These are phyloP conservation scores for Teunomyces panamensis DNA, from an alignment of 805 yeast species.

Conservation along the genomic window DNA sequence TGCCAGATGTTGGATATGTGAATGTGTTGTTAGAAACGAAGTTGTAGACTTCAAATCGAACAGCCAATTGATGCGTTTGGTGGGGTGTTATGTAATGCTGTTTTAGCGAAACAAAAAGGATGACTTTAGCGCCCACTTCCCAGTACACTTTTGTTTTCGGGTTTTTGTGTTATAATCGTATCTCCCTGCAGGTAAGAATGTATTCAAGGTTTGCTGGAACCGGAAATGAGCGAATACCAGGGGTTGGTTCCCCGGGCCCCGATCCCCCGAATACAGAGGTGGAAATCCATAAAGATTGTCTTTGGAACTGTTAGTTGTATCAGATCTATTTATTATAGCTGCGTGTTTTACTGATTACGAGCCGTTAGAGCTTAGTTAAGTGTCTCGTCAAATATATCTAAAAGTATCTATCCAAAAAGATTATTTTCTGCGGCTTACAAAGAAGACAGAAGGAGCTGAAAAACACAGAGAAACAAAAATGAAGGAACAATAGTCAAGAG, in stretches of 20 bases:
- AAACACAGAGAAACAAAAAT: too few species aligned
- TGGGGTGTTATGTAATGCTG: background rate
- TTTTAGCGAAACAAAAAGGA: slow-evolving; percentile 2
- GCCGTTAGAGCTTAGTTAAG: too few species aligned
- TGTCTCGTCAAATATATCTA: too few species aligned
- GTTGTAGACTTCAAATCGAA: background rate
- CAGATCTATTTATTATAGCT: too few species aligned
- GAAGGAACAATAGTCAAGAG: too few species aligned
- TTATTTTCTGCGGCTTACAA: too few species aligned
- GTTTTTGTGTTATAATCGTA: slow-evolving; percentile 1
- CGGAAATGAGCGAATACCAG: background rate
- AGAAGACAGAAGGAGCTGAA: too few species aligned
- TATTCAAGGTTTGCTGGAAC: background rate
- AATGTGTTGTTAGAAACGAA: background rate
- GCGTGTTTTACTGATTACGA: too few species aligned
- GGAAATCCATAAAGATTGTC: background rate
- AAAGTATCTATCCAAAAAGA: too few species aligned
- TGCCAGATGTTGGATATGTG: background rate
- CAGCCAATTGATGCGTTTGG: slow-evolving; percentile 1
- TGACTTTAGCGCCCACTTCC: slow-evolving; percentile 3
- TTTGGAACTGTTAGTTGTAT: too few species aligned
- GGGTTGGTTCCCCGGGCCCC: too few species aligned
- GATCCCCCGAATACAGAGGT: background rate
- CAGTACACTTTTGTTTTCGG: background rate
- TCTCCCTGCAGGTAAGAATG: slow-evolving; percentile 1